Conservation (phyloP, 306 rosid species). For the Cajanus cajan region DNA sequence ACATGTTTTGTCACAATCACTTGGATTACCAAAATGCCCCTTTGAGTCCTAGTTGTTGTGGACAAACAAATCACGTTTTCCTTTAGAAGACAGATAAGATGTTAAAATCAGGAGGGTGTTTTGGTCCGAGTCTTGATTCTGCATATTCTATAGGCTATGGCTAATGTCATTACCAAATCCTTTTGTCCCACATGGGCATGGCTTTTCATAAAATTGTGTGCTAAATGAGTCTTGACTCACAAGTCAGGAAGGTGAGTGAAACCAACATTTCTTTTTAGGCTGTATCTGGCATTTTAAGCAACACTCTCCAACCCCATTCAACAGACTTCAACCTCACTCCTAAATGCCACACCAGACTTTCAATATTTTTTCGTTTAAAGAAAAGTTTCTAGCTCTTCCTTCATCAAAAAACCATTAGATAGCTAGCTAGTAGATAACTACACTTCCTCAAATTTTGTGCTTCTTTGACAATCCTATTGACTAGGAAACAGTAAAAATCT, state of each 20-base stretch:
- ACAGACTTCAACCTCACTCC: conserved; percentile 67
- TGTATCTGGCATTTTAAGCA: conserved; percentile 80
- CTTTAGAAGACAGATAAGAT: conserved; percentile 14
- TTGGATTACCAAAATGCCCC: conserved; percentile 19
- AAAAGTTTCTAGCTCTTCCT: not conserved
- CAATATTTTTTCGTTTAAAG: not conserved
- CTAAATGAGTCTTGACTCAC: conserved; percentile 38
- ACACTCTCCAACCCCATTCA: conserved; percentile 51
- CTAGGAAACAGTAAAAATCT: not conserved
- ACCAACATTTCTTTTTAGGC: no score
- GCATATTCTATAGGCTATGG: not conserved
- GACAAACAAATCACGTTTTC: not conserved
- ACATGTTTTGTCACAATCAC: not conserved
- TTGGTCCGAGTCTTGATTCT: conserved; percentile 29
- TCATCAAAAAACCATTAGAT: not conserved
- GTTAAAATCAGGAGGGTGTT: conserved; percentile 31
- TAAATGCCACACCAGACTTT: conserved; percentile 31
- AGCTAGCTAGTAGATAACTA: not conserved
- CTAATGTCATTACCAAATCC: conserved; percentile 21
- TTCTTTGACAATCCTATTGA: not conserved
- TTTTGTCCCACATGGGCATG: not conserved
- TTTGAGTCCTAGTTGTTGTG: not conserved
- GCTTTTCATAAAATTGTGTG: not conserved
- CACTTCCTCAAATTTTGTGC: not conserved
- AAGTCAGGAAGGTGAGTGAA: conserved; percentile 71